phyloP scores from a whole-genome alignment of 768 basidiomycete species.

The Mycena polygramma region DNA sequence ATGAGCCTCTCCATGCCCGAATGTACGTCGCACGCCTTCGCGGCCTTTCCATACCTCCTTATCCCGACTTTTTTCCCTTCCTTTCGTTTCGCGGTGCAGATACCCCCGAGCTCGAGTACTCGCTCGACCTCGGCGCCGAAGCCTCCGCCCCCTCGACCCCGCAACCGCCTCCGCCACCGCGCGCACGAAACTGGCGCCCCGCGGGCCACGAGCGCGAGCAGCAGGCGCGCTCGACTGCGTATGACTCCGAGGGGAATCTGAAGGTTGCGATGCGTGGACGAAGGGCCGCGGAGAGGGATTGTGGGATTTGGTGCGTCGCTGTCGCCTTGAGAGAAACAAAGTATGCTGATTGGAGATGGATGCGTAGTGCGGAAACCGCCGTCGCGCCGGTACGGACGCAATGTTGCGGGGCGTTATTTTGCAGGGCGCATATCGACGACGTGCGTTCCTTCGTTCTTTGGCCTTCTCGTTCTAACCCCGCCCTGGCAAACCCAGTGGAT shows the following conservation, averaged over 20 bases:
- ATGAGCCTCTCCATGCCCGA: too few relatives aligned
- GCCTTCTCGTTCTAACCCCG: too few relatives aligned
- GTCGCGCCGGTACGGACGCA: constrained; percentile 11
- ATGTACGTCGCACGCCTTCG: too few relatives aligned
- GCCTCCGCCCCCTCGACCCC: constrained; percentile 12
- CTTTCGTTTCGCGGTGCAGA: neutral
- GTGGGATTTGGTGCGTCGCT: constrained; percentile 31
- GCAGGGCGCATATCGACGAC: constrained; percentile 31
- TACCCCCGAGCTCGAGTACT: constrained; percentile 33
- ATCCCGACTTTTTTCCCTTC: neutral
- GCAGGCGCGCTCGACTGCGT: constrained; percentile 21
- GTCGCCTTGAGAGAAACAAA: too few relatives aligned
- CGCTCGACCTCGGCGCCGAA: constrained; percentile 30
- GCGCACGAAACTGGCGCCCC: constrained; percentile 13
- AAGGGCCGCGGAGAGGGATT: constrained; percentile 20
- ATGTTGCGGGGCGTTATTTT: constrained; percentile 34
- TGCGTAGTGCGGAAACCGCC: constrained; percentile 22
- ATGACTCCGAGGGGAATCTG: constrained; percentile 29
- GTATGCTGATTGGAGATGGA: neutral
- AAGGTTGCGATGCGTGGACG: constrained; percentile 25
- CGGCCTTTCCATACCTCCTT: neutral
- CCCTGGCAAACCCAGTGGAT: too few relatives aligned
- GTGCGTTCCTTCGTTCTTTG: constrained; percentile 13
- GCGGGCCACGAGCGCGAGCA: neutral
- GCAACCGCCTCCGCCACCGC: constrained; percentile 1